Conservation (phyloP, 2,329 filamentous ascomycete species). For the Phyllosticta citriasiana region DNA sequence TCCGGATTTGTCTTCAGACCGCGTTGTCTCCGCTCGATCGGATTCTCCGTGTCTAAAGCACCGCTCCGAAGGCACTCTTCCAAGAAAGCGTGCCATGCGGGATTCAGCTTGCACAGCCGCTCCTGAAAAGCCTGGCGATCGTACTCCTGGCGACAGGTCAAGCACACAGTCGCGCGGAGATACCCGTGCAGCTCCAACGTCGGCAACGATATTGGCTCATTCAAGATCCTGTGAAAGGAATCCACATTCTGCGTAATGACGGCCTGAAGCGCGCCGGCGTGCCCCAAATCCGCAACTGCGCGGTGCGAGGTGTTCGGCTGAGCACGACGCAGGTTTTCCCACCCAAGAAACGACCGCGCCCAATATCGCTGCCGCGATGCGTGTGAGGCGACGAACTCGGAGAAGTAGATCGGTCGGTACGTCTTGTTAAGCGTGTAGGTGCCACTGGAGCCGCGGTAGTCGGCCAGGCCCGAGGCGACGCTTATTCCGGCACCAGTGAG, state of each 20-base stretch:
- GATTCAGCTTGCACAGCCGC: conserved; percentile 69
- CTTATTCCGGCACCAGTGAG: conserved; percentile 84
- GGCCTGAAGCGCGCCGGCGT: conserved; percentile 59
- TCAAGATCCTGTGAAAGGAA: conserved; percentile 62
- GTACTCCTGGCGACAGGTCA: conserved; percentile 64
- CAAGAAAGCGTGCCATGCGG: conserved; percentile 72
- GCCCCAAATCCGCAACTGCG: conserved; percentile 62
- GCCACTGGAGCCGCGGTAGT: conserved; percentile 82
- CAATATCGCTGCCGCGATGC: conserved; percentile 87
- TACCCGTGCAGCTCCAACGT: conserved; percentile 90
- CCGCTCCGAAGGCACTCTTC: conserved; percentile 60
- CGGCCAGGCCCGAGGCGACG: conserved; percentile 82
- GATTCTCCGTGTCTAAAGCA: conserved; percentile 68
- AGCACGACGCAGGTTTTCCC: conserved; percentile 72
- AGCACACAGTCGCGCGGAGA: conserved; percentile 69
- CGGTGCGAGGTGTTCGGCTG: conserved; percentile 69
- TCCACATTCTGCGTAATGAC: conserved; percentile 97
- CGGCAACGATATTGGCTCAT: conserved; percentile 61
- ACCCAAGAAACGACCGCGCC: conserved; percentile 89
- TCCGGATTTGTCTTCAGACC: conserved; percentile 85
- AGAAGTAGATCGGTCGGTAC: conserved; percentile 85
- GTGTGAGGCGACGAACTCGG: conserved; percentile 76
- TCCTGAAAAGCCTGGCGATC: conserved; percentile 65
- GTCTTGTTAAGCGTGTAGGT: conserved; percentile 88
- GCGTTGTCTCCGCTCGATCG: conserved; percentile 53